A percentile compares a stretch with the other conserved stretches of the same genome.
phyloP scores from a whole-genome alignment of 1,284 basidiomycete genomes.

The Pholiota adiposa region DNA sequence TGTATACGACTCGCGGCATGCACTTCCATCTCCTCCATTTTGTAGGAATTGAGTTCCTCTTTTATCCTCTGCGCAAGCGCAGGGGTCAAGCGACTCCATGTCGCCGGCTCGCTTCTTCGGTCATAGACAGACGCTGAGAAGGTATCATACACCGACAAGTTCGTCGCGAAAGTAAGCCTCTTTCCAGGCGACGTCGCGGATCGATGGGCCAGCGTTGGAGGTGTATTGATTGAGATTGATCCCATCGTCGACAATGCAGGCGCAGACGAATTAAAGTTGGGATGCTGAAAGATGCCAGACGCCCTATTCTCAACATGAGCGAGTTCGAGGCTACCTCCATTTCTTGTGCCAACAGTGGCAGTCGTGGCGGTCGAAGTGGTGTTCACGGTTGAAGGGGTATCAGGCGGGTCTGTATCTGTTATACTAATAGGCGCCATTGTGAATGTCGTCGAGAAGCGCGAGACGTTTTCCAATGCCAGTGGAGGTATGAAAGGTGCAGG shows the following conservation, averaged over 20 bases:
- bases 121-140: conserved; percentile 93
- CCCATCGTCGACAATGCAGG: conserved; percentile 76
- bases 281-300: conserved; percentile 65
- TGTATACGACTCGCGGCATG: conserved; percentile 87
- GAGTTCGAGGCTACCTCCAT: not conserved
- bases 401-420: conserved; percentile 39
- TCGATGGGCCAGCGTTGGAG: conserved; percentile 59
- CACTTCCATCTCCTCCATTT: conserved; percentile 99
- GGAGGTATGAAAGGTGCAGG: conserved; percentile 55
- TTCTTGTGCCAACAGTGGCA: conserved; percentile 15
- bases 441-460: conserved; percentile 28
- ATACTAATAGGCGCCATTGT: conserved; percentile 28
- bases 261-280: conserved; percentile 87
- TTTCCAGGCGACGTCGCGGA: conserved; percentile 72
- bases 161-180: conserved; percentile 86
- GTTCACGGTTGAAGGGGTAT: conserved; percentile 30
- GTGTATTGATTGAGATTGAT: conserved; percentile 30
- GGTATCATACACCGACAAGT: conserved; percentile 94
- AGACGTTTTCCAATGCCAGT: conserved; percentile 57
- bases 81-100: conserved; percentile 95
- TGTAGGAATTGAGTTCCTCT: conserved; percentile 95
- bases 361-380: conserved; percentile 13
- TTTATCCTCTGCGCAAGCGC: conserved; percentile 94
- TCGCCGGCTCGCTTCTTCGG: conserved; percentile 92
- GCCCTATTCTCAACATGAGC: conserved; percentile 21